Conservation (phyloP, 352 stramenopile species). For the Phytophthora sp. region DNA sequence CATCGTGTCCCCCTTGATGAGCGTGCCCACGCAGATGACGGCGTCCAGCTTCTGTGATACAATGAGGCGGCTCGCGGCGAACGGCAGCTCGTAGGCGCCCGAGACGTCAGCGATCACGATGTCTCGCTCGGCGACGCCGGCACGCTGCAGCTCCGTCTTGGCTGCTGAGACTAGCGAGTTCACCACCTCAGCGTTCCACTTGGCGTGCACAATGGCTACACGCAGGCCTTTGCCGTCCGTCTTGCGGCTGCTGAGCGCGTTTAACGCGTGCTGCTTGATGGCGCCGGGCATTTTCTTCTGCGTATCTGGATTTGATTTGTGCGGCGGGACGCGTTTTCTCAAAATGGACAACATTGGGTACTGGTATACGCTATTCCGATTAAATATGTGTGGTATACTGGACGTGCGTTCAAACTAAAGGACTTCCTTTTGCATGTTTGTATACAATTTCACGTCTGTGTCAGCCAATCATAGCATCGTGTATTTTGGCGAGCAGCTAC, state of each 20-base stretch:
- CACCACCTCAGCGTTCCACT: constrained; percentile 90
- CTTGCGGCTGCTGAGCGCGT: constrained; percentile 77
- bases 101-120: constrained; percentile 89
- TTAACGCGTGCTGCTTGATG: constrained; percentile 82
- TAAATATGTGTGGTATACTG: no score
- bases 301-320: constrained; percentile 4
- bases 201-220: constrained; percentile 83
- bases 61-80: constrained; percentile 91
- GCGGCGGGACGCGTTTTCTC: no score
- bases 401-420: no score
- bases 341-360: no score
- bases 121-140: constrained; percentile 70
- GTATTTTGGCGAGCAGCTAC: no score
- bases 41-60: constrained; percentile 95
- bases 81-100: constrained; percentile 97
- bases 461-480: no score
- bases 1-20: constrained; percentile 98
- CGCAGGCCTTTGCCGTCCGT: constrained; percentile 76
- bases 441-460: no score
- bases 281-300: constrained; percentile 42
- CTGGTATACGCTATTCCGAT: no score
- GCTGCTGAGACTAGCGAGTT: constrained; percentile 65
- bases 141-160: constrained; percentile 65
- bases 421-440: no score
- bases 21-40: constrained; percentile 94